Evolutionary conservation across 2,329 filamentous ascomycete species (phyloP), one percentile per base, ranked within the genome.

Genomic region (Trichoderma brevicompactum): DNA sequence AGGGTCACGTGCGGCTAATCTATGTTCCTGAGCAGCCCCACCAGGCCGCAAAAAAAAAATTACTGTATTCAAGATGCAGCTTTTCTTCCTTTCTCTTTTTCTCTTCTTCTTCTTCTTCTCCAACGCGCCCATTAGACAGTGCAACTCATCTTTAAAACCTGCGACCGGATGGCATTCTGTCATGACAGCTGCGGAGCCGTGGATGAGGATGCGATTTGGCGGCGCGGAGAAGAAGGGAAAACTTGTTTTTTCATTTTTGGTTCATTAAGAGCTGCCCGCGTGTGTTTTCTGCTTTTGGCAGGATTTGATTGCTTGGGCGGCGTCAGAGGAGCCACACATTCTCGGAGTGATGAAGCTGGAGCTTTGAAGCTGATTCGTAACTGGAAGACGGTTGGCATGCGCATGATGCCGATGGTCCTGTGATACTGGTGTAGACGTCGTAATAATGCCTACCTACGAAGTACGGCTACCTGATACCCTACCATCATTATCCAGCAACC

Each of bases 121-220:
- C 81, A 87, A 90, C 89, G 89, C 90, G 85, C 84, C 89, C 88
- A 85, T 83, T 82, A 94, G 92, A 94, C 91, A 94, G 91, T 94
- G 87, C 91, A 90, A 86, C 84, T 84, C 89, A 89, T 87, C 83
- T 85, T 81, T 78, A 79, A 81, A 50, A 77, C 78, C 79, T 82
- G 82, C 81, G 78, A 82, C 78, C 77, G 82, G 79, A 78, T 81
- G 83, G 81, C 90, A 84, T 94, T 91, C 87, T 93, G 90, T 83
- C 81, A 81, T 82, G 74, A 70, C 76, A 81, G 79, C 79, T 77
- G 83, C 82, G 80, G 80, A 74, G 80, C 80, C 79, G 78, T 91
- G 89, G 88, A 84, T 89, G 85, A 79, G 79, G 73, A 78, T 80
- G 84, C 85, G 84, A 84, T 88, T 85, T 82, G 78, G 85, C 68